Conservation (phyloP, 164 flowering plant genomes). For the Chimonanthus salicifolius region DNA sequence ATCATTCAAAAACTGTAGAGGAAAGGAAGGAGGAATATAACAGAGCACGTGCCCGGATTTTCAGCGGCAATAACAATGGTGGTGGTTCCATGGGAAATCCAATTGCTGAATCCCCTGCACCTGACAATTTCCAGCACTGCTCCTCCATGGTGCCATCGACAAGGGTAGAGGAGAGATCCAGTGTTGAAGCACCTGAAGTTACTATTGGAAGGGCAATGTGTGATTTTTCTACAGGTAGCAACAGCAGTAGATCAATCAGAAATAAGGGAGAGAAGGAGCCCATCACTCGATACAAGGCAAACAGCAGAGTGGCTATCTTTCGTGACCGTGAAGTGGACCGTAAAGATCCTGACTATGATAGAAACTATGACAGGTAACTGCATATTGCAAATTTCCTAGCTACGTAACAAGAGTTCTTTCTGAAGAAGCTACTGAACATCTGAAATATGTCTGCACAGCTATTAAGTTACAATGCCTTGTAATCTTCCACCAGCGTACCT, state of each 20-base stretch:
- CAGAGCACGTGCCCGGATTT: constrained; percentile 89
- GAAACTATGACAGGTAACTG: constrained; percentile 82
- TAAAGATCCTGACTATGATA: constrained; percentile 93
- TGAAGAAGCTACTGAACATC: too few relatives aligned
- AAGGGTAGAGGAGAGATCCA: constrained; percentile 46
- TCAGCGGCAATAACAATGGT: constrained; percentile 37
- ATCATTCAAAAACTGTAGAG: constrained; percentile 75
- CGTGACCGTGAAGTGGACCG: constrained; percentile 92
- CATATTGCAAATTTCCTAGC: too few relatives aligned
- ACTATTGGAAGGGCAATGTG: constrained; percentile 32
- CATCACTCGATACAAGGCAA: constrained; percentile 50
- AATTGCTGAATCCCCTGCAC: constrained; percentile 40
- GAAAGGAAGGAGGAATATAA: constrained; percentile 97
- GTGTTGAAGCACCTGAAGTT: constrained; percentile 41
- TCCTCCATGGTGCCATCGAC: constrained; percentile 26
- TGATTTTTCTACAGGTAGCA: constrained; percentile 41
- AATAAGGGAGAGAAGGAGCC: constrained; percentile 66
- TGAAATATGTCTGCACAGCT: too few relatives aligned
- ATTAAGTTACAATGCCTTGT: too few relatives aligned
- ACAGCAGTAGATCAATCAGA: constrained; percentile 54
- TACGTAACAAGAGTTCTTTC: too few relatives aligned
- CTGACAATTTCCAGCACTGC: constrained; percentile 38
- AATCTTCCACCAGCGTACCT: too few relatives aligned
- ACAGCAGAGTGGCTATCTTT: constrained; percentile 86
- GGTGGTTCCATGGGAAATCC: constrained; percentile 28